A percentile compares a stretch with the other conserved stretches of the same genome.
These are phyloP conservation scores for Podaxis mareebaensis DNA, from an alignment of 768 basidiomycete genomes.

Conservation along the genomic window DNA sequence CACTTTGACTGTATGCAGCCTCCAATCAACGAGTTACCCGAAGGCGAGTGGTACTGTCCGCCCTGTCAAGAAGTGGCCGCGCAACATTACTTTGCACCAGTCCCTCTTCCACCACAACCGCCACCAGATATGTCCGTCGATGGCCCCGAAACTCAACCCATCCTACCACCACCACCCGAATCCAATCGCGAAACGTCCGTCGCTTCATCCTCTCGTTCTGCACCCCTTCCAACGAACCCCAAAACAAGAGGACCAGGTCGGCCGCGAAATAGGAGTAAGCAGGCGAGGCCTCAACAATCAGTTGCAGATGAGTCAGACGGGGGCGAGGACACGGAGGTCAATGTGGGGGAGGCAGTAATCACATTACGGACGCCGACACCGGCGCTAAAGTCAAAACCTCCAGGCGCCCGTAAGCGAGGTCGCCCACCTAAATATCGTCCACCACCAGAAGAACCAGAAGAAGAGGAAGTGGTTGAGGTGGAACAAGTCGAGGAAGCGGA, in stretches of 20 bases:
- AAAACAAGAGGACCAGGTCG: constrained; percentile 24
- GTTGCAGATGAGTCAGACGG: constrained; percentile 37
- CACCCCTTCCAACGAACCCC: constrained; percentile 15
- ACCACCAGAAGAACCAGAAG: constrained; percentile 43
- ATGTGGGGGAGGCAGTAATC: constrained; percentile 15
- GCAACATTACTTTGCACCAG: constrained; percentile 10
- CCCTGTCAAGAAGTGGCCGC: constrained; percentile 45
- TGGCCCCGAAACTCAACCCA: constrained; percentile 6
- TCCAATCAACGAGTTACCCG: constrained; percentile 67
- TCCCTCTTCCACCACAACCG: constrained; percentile 11
- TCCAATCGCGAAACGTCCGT: constrained; percentile 27
- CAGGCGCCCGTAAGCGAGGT: background rate
- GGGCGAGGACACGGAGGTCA: constrained; percentile 31
- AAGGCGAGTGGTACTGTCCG: constrained; percentile 80
- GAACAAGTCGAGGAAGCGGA: background rate
- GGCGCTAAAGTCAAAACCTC: constrained; percentile 21
- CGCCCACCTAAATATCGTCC: background rate
- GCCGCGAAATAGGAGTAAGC: constrained; percentile 13
- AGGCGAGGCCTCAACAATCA: background rate
- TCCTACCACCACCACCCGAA: constrained; percentile 14
- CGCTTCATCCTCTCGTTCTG: constrained; percentile 34
- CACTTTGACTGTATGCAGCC: constrained; percentile 81
- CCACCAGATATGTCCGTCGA: constrained; percentile 18
- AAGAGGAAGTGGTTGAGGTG: constrained; percentile 57
- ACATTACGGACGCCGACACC: constrained; percentile 9